These are phyloP conservation scores for Macrocybe gigantea DNA, from an alignment of 768 basidiomycete genomes.

Conservation along the genomic window DNA sequence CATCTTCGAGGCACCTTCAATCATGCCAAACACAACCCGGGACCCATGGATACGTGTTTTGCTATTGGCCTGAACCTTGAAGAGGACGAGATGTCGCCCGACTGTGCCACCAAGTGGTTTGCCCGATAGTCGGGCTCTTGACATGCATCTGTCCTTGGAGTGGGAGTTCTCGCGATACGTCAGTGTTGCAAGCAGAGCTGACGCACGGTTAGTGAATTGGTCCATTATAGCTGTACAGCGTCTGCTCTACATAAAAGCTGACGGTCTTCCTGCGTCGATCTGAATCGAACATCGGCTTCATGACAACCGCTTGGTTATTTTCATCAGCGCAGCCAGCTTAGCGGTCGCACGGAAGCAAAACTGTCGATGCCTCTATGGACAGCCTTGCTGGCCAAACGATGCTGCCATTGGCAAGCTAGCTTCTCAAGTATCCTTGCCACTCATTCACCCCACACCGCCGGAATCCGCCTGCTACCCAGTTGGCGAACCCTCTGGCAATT, in stretches of 20 bases:
- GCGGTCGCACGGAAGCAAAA: not conserved
- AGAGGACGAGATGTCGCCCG: too few species aligned
- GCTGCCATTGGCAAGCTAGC: not conserved
- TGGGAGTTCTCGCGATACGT: too few species aligned
- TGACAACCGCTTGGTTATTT: not conserved
- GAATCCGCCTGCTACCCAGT: conserved; percentile 1
- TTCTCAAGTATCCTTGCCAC: not conserved
- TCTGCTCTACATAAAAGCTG: not conserved
- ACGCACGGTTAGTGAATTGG: not conserved
- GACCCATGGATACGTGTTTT: too few species aligned
- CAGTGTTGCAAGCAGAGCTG: not conserved
- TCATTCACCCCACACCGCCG: not conserved
- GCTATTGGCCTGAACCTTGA: too few species aligned
- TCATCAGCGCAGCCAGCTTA: not conserved
- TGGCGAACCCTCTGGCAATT: conserved; percentile 1
- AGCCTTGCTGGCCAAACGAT: conserved; percentile 9
- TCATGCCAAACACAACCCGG: too few species aligned
- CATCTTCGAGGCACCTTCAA: too few species aligned
- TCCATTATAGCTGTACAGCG: not conserved
- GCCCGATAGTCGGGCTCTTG: too few species aligned
- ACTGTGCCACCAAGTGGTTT: too few species aligned
- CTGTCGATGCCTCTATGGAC: conserved; percentile 34
- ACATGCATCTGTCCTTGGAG: too few species aligned
- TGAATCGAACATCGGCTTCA: not conserved
- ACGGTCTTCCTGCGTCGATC: not conserved